A percentile compares a stretch with the other conserved stretches of the same genome.
Conservation (phyloP, 2,329 filamentous ascomycete species). For the Scedosporium minutisporum region DNA sequence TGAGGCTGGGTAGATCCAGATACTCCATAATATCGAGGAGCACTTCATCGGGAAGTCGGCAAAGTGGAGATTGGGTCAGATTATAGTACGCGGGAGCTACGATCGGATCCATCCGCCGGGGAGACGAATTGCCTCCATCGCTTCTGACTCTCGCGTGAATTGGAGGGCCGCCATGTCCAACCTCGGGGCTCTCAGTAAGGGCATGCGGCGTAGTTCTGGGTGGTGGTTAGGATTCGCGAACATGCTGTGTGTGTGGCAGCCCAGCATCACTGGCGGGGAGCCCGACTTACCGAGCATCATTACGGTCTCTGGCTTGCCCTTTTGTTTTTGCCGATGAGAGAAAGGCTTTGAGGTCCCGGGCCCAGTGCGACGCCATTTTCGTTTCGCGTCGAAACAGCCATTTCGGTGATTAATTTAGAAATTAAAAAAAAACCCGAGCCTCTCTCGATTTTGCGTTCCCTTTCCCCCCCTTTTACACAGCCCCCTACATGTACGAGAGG, state of each 20-base stretch:
- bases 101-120: not conserved
- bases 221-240: not conserved
- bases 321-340: not conserved
- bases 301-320: not conserved
- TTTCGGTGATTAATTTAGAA: no score
- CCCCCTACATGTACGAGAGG: no score
- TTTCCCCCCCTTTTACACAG: no score
- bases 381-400: not conserved
- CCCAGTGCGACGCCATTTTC: not conserved
- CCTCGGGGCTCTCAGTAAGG: no score
- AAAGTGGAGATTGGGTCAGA: not conserved
- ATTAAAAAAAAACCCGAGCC: no score
- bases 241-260: no score
- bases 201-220: no score
- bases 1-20: not conserved
- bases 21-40: constrained; percentile 2
- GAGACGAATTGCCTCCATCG: not conserved
- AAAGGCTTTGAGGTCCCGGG: not conserved
- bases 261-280: not conserved
- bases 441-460: no score
- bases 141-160: not conserved
- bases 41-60: constrained; percentile 1
- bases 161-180: no score
- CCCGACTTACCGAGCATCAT: not conserved
- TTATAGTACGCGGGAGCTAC: constrained; percentile 1